These are phyloP conservation scores for Epichloe amarillans DNA, from an alignment of 2,329 filamentous ascomycete species.

Conservation along the genomic window DNA sequence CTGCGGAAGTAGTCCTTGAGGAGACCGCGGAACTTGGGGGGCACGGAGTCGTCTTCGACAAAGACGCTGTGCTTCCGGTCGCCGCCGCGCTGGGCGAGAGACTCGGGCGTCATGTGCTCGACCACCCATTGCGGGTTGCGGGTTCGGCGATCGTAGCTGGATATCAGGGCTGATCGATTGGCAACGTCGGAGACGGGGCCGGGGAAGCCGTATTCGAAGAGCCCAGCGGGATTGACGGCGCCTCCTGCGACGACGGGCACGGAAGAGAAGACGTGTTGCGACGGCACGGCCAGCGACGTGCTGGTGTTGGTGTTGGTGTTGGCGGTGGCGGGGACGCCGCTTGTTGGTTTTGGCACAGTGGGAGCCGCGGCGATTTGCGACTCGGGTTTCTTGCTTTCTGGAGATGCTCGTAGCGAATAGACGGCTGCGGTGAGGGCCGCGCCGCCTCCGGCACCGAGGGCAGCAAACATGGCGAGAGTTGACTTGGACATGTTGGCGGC, in stretches of 20 bases:
- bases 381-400: slow-evolving; percentile 7
- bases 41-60: slow-evolving; percentile 66
- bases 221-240: slow-evolving; percentile 59
- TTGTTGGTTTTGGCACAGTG: slow-evolving; percentile 6
- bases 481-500: slow-evolving; percentile 57
- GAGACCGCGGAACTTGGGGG: slow-evolving; percentile 75
- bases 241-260: slow-evolving; percentile 18
- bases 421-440: slow-evolving; percentile 60
- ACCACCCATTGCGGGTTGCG: slow-evolving; percentile 91
- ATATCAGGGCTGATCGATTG: slow-evolving; percentile 62
- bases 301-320: too few species aligned
- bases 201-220: slow-evolving; percentile 78
- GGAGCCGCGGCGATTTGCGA: slow-evolving; percentile 11
- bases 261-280: slow-evolving; percentile 40
- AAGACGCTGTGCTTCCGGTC: slow-evolving; percentile 79
- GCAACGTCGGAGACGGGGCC: slow-evolving; percentile 79
- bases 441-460: slow-evolving; percentile 62
- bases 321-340: slow-evolving; percentile 11
- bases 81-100: slow-evolving; percentile 58
- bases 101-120: slow-evolving; percentile 89
- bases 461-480: slow-evolving; percentile 62
- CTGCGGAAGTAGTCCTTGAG: slow-evolving; percentile 90
- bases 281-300: slow-evolving; percentile 32
- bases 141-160: slow-evolving; percentile 77
- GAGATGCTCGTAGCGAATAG: slow-evolving; percentile 39